Evolutionary conservation across 352 stramenopile species (phyloP).

Genomic region (Phytophthora pseudosyringae): DNA sequence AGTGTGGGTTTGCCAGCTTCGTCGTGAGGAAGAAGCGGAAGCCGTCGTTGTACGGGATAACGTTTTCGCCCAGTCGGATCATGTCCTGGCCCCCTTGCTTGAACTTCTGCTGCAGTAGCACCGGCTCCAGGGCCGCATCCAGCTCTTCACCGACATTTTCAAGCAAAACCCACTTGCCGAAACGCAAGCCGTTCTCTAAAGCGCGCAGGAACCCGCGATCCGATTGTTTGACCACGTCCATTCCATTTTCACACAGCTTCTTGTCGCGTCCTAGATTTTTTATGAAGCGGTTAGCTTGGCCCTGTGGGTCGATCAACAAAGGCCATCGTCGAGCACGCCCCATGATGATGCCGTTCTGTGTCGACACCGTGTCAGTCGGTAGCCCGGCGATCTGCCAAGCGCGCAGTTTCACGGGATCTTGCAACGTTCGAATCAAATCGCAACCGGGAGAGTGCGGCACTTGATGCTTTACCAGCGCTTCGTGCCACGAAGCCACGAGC

Average conservation of each 20-base stretch:
- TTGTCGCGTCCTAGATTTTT: constrained; percentile 91
- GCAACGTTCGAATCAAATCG: constrained; percentile 85
- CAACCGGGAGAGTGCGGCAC: constrained; percentile 86
- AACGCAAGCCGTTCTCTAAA: constrained; percentile 91
- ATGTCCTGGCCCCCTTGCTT: constrained; percentile 93
- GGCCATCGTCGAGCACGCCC: constrained; percentile 83
- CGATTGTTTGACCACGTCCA: constrained; percentile 92
- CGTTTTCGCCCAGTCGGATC: constrained; percentile 92
- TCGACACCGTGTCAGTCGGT: constrained; percentile 90
- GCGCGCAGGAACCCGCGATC: constrained; percentile 88
- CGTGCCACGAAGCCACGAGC: constrained; percentile 70
- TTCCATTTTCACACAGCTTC: constrained; percentile 86
- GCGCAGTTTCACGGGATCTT: constrained; percentile 89
- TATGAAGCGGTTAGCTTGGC: constrained; percentile 93
- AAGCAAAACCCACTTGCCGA: constrained; percentile 92
- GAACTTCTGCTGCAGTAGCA: constrained; percentile 92
- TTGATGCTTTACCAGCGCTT: constrained; percentile 58
- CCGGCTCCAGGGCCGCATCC: constrained; percentile 90
- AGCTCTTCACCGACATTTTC: constrained; percentile 92
- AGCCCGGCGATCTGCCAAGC: constrained; percentile 90
- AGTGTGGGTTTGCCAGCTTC: constrained; percentile 94
- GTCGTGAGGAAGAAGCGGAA: constrained; percentile 95
- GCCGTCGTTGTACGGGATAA: constrained; percentile 91
- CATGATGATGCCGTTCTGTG: constrained; percentile 95
- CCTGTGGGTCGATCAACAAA: constrained; percentile 92